Evolutionary conservation across 331 rosid genomes (phyloP), one percentile per base, ranked within the genome.

Genomic region (Pyrus hybrid): DNA sequence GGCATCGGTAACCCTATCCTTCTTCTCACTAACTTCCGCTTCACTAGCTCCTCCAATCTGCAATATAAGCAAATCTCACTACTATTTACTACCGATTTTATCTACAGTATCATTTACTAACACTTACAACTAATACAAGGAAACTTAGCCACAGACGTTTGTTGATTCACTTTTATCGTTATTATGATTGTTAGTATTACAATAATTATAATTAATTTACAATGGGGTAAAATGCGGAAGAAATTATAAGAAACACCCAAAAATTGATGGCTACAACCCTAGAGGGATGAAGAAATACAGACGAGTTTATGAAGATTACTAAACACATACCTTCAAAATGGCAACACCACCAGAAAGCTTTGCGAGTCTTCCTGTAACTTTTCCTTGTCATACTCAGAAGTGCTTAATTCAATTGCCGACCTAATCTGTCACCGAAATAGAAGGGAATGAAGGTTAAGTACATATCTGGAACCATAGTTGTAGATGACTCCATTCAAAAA

Each of bases 41-140:
- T 93, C 98, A 74, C 98, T 93, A 62, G 93, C 98, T 81, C 98
- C 98, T 80, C 98, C 98, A 84, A 93, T 91, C 98, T 93, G 81
- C 60, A 79, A 54, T 4, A 25, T 58, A 28, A 29, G 61, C 18
- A 70, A 29, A 71, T 53, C 25, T 77, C 69, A n/a, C n/a, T n/a
- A n/a, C n/a, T n/a, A n/a, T n/a, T n/a, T n/a, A 28, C 30, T 28
- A 63, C n/a, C 20, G 20, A 16, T 53, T 49, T 80, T 41, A n/a
- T 26, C n/a, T 75, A 56, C 25, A 17, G 30, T 28, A 28, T 28
- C 30, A 28, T 28, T 28, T 28, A 28, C 30, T 28, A 28, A 28
- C 30, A 28, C 4, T 2, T 28, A 28, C 30, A 23, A n/a, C n/a
- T n/a, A n/a, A n/a, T n/a, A n/a, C n/a, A n/a, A n/a, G n/a, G n/a